A percentile compares a stretch with the other conserved stretches of the same genome.
Evolutionary conservation across 1,139 yeast genomes (phyloP).

Genomic region (Trichomonascaceae sp.): DNA sequence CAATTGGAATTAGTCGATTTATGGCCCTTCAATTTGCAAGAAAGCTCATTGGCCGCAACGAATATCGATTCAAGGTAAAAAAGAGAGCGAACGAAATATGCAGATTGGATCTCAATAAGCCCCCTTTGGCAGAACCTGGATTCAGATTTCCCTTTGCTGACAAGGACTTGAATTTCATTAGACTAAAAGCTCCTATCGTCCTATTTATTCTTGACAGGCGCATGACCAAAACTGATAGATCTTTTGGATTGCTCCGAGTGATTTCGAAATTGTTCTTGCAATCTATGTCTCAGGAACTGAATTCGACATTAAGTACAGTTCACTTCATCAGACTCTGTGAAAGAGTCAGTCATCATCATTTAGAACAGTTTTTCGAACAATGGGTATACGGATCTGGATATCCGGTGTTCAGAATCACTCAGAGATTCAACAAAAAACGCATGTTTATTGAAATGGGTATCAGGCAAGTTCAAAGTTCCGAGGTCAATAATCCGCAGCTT

Average conservation of each 20-base stretch:
- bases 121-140: constrained; percentile 69
- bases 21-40: constrained; percentile 73
- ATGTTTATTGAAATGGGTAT: constrained; percentile 93
- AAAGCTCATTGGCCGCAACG: constrained; percentile 75
- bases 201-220: constrained; percentile 78
- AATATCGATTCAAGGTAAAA: constrained; percentile 66
- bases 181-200: constrained; percentile 80
- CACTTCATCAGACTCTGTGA: constrained; percentile 93
- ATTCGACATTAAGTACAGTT: constrained; percentile 69
- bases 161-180: constrained; percentile 55
- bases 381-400: constrained; percentile 92
- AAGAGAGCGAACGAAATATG: constrained; percentile 60
- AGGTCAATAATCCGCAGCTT: constrained; percentile 38
- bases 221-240: constrained; percentile 93
- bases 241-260: constrained; percentile 86
- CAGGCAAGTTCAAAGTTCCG: constrained; percentile 77
- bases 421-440: constrained; percentile 86
- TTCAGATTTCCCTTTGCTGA: constrained; percentile 65
- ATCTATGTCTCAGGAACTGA: constrained; percentile 92
- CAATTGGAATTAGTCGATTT: constrained; percentile 75
- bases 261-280: constrained; percentile 87
- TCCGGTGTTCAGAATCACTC: constrained; percentile 83
- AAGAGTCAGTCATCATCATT: constrained; percentile 79
- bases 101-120: constrained; percentile 68
- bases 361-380: constrained; percentile 80